Conservation (phyloP, 2,329 filamentous ascomycete genomes). For the Aureobasidium melanogenum region DNA sequence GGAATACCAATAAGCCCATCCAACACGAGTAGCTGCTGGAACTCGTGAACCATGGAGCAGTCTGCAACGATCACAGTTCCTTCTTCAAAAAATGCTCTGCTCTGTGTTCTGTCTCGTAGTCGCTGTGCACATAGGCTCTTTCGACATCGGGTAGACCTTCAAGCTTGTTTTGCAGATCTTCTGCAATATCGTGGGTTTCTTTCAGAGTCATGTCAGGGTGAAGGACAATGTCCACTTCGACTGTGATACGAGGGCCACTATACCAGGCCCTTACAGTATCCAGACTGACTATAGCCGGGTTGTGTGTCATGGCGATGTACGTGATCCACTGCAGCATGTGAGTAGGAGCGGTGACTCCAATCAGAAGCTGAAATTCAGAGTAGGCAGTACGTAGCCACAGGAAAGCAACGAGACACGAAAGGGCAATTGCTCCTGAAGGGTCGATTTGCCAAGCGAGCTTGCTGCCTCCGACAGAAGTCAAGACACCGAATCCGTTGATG, state of each 20-base stretch:
- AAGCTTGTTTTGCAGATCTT: constrained; percentile 87
- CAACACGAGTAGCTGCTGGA: background rate
- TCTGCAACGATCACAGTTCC: constrained; percentile 40
- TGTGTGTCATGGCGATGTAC: constrained; percentile 89
- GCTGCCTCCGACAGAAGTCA: constrained; percentile 83
- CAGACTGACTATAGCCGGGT: constrained; percentile 69
- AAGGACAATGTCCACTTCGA: constrained; percentile 97
- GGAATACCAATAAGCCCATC: background rate
- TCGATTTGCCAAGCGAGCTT: constrained; percentile 92
- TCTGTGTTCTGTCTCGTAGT: constrained; percentile 93
- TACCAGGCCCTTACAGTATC: constrained; percentile 95
- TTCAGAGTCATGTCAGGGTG: constrained; percentile 61
- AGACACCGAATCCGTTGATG: constrained; percentile 74
- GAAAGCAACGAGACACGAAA: constrained; percentile 67
- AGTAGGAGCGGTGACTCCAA: constrained; percentile 79
- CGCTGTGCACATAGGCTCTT: constrained; percentile 90
- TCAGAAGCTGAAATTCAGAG: constrained; percentile 79
- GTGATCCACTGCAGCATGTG: constrained; percentile 89
- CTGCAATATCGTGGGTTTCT: constrained; percentile 84
- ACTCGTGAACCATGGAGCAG: background rate
- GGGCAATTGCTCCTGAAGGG: constrained; percentile 76
- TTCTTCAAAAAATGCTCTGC: constrained; percentile 72
- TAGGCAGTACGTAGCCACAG: constrained; percentile 84
- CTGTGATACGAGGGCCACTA: constrained; percentile 76
- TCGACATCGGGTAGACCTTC: constrained; percentile 89